phyloP scores from a whole-genome alignment of 2,329 filamentous ascomycete genomes.

The Rachicladosporium sp. region DNA sequence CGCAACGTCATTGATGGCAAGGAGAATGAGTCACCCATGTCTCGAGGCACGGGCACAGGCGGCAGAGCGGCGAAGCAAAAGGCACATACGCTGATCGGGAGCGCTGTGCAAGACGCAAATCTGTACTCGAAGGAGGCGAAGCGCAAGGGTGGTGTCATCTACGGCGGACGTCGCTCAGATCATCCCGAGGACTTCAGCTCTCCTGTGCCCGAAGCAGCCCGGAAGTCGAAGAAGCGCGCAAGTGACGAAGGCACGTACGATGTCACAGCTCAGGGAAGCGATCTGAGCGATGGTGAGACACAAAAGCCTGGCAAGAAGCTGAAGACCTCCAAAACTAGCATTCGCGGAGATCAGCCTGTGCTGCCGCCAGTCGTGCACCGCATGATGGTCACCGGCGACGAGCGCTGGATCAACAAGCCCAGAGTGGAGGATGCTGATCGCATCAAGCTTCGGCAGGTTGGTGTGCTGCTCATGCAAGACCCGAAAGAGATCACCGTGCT shows the following conservation, averaged over 20 bases:
- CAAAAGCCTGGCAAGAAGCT: conserved; percentile 35
- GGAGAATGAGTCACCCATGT: conserved; percentile 70
- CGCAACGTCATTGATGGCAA: conserved; percentile 36
- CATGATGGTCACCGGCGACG: conserved; percentile 73
- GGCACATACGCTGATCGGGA: conserved; percentile 64
- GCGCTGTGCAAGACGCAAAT: conserved; percentile 70
- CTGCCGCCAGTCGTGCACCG: conserved; percentile 56
- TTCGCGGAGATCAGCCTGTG: conserved; percentile 8
- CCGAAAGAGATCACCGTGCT: conserved; percentile 69
- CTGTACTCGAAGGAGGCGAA: conserved; percentile 92
- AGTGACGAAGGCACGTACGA: conserved; percentile 28
- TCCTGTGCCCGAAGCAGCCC: conserved; percentile 10
- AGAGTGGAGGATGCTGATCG: conserved; percentile 69
- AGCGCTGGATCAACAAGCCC: conserved; percentile 62
- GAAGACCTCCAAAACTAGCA: conserved; percentile 43
- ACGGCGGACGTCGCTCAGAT: conserved; percentile 40
- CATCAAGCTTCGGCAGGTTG: conserved; percentile 71
- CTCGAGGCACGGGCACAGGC: conserved; percentile 48
- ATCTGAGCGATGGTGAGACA: conserved; percentile 34
- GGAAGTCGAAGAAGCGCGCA: conserved; percentile 22
- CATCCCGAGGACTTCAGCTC: conserved; percentile 31
- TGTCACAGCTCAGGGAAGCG: conserved; percentile 30
- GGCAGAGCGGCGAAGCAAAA: conserved; percentile 73
- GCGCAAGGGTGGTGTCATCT: conserved; percentile 54
- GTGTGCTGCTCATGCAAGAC: conserved; percentile 73